Evolutionary conservation across 164 flowering plant genomes (phyloP).

Genomic region (Aristolochia fimbriata): DNA sequence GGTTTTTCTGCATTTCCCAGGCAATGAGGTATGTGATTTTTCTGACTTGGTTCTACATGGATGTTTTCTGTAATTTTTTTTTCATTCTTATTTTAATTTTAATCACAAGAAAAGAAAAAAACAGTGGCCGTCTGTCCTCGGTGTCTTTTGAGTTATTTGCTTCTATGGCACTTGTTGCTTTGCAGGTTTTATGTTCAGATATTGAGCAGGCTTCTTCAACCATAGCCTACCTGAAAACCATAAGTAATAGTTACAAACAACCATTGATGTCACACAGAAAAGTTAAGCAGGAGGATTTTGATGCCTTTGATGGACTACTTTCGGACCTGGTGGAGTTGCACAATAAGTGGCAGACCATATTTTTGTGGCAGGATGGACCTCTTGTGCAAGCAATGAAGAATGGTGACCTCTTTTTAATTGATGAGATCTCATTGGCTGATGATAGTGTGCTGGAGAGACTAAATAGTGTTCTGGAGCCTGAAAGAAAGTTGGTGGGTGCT

Average conservation of each 20-base stretch:
- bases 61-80: neutral
- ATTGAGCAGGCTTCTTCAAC: conserved; percentile 53
- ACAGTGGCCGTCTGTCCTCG: neutral
- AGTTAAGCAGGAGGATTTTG: conserved; percentile 35
- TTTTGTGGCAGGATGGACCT: conserved; percentile 96
- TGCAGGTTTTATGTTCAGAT: conserved; percentile 58
- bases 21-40: conserved; percentile 30
- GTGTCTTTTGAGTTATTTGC: neutral
- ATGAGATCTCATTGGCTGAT: conserved; percentile 97
- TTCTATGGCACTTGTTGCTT: conserved; percentile 7
- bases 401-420: conserved; percentile 83
- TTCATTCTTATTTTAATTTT: no score
- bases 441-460: conserved; percentile 96
- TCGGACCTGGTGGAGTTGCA: conserved; percentile 34
- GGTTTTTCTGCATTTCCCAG: conserved; percentile 28
- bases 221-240: conserved; percentile 27
- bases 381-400: conserved; percentile 85
- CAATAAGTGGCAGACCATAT: conserved; percentile 72
- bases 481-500: conserved; percentile 65
- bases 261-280: conserved; percentile 21
- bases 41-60: neutral
- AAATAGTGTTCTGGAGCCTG: conserved; percentile 94
- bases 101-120: no score
- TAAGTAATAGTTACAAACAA: conserved; percentile 30
- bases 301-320: conserved; percentile 27